Base-by-base conservation (phyloP, 257 asterid genomes). In the Prunella vulgaris region DNA sequence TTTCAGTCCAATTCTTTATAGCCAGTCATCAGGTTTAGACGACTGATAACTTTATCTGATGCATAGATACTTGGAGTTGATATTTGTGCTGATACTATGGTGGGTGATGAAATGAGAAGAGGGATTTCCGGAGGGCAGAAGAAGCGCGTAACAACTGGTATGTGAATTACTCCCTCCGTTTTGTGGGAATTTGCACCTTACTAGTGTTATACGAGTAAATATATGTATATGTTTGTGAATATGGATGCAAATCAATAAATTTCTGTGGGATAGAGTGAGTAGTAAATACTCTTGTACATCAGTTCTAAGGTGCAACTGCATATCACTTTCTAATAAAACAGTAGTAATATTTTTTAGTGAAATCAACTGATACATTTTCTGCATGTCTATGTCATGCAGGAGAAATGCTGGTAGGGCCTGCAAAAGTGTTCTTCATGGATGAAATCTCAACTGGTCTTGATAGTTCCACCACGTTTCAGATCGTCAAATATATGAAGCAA, bases 111-210 rank as follows among this genome's bases (percentile, higher is more conserved):
- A 59, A 84, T 87, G 93, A 82, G 90, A 73, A 79, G 90, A 66
- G 93, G 93, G 49, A 87, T 87, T 1, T 87, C 90, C 0, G 93
- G 93, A 8, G 93, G 93, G 32, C 90, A 87, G 72, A 87, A 85
- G 81, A 87, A 84, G 77, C 86, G 90, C 6, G 87, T 87, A 51
- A 87, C 93, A 2, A 83, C 87, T 35, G 90, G 93, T 87, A 78
- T 25, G 72, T 61, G 25, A 20, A n/a, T n/a, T n/a, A n/a, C n/a
- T n/a, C n/a, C n/a, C n/a, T n/a, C n/a, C n/a, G n/a, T n/a, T n/a
- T n/a, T n/a, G n/a, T n/a, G n/a, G n/a, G n/a, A n/a, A n/a, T n/a
- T n/a, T n/a, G n/a, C n/a, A n/a, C n/a, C n/a, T n/a, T n/a, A n/a
- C n/a, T n/a, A n/a, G n/a, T n/a, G n/a, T n/a, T n/a, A n/a, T n/a